Evolutionary conservation across 306 rosid species (phyloP).

Genomic region (Cyclanthera cordifolia): DNA sequence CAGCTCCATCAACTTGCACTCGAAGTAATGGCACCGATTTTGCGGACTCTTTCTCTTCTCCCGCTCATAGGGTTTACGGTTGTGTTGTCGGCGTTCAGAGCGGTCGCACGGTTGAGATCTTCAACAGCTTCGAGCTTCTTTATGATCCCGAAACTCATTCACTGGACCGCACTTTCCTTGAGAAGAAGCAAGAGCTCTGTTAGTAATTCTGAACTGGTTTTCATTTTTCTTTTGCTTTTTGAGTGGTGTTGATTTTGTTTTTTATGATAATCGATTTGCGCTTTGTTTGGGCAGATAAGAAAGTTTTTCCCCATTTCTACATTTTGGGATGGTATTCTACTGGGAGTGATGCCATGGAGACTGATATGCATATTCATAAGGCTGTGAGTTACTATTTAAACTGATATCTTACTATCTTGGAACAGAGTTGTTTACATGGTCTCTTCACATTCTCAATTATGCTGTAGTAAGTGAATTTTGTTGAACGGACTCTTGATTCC

Average conservation of each 20-base stretch:
- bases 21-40: conserved; percentile 23
- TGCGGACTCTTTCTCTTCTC: conserved; percentile 18
- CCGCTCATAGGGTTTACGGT: conserved; percentile 49
- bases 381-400: conserved; percentile 42
- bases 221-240: not conserved
- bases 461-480: not conserved
- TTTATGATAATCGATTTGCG: not conserved
- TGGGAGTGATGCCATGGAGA: conserved; percentile 73
- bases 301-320: conserved; percentile 90
- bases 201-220: not conserved
- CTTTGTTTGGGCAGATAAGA: conserved; percentile 49
- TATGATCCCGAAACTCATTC: conserved; percentile 62
- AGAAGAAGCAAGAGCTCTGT: conserved; percentile 99
- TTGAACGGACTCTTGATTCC: not conserved
- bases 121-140: conserved; percentile 95
- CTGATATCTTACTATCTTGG: not conserved
- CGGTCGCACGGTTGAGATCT: conserved; percentile 96
- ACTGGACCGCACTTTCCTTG: conserved; percentile 81
- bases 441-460: not conserved
- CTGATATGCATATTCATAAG: conserved; percentile 86
- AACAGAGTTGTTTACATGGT: not conserved
- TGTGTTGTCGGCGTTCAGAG: conserved; percentile 95
- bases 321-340: conserved; percentile 95
- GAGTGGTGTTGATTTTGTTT: not conserved
- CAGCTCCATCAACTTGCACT: conserved; percentile 7